Evolutionary conservation across 768 basidiomycete species (phyloP), one percentile per base, ranked within the genome.

Genomic region (Clitopilus hobsonii): DNA sequence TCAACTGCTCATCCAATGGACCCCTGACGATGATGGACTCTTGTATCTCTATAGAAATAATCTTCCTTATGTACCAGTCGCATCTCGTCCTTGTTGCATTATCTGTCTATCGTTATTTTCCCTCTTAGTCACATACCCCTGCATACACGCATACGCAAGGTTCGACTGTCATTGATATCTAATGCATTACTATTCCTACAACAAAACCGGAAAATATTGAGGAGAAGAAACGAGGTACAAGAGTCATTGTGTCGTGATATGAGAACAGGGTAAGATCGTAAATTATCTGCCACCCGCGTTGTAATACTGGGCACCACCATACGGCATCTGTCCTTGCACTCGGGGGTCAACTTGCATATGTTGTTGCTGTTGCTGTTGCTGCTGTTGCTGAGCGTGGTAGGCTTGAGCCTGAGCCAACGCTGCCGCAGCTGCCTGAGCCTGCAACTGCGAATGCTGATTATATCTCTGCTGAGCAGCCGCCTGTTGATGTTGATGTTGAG

Each of bases 401-500:
- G 69, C 70, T 57, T 78, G 78, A 3, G 74, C 74, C 28, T 75
- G 76, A 0, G 76, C 73, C 49, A 65, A 67, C 8, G 53, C 38
- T 25, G 24, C 25, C 24, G 61, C 51, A 62, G 62, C 30, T 59
- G 64, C 53, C 65, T 66, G 54, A 58, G 60, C 59, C 53, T 60
- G 64, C 45, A 62, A 64, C 22, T 62, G 61, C 16, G 58, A 53
- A 38, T 70, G 68, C 52, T 63, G 67, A 38, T 71, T 69, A 29
- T 76, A 73, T 29, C 58, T 57, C 47, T 64, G 66, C 27, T 32
- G 49, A 24, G 49, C 27, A 1, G 13, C 16, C 18, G 27, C 30
- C n/a, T 66, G 70, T 38, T 68, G 71, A 25, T 73, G 74, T 30
- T 76, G 79, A 29, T 78, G 78, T 45, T 76, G 74, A 53, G 74